A percentile compares a stretch with the other conserved stretches of the same genome.
These are phyloP conservation scores for Penicillium italicum DNA, from an alignment of 2,329 filamentous ascomycete genomes.

Conservation along the genomic window DNA sequence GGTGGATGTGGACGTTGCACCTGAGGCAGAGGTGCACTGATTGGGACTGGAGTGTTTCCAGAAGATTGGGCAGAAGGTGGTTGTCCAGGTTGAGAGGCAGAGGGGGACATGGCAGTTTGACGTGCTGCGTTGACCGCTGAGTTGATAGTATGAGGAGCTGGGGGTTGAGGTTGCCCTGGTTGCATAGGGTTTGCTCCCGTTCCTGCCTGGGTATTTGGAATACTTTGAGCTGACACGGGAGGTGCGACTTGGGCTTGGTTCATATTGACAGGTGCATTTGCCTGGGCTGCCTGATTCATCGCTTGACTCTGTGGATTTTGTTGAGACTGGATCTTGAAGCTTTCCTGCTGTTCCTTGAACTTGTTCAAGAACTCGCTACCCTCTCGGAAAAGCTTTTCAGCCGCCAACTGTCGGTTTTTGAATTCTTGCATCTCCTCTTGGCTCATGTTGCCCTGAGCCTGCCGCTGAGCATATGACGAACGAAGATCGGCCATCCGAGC, in stretches of 20 bases:
- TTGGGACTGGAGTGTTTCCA: slow-evolving; percentile 23
- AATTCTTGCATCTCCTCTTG: slow-evolving; percentile 44
- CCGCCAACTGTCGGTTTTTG: slow-evolving; percentile 40
- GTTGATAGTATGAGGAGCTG: slow-evolving; percentile 47
- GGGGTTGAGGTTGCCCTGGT: slow-evolving; percentile 34
- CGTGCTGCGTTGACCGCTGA: slow-evolving; percentile 47
- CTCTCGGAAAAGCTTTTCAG: slow-evolving; percentile 43
- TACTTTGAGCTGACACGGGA: slow-evolving; percentile 18
- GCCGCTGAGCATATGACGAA: slow-evolving; percentile 38
- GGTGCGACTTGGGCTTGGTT: slow-evolving; percentile 17
- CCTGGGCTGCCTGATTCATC: slow-evolving; percentile 25
- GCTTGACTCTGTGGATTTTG: slow-evolving; percentile 24
- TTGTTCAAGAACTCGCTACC: slow-evolving; percentile 47
- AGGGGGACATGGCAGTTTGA: slow-evolving; percentile 40
- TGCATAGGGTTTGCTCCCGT: slow-evolving; percentile 29
- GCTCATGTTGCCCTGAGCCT: slow-evolving; percentile 38
- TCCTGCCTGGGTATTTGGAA: slow-evolving; percentile 22
- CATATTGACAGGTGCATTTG: slow-evolving; percentile 14
- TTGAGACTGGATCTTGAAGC: slow-evolving; percentile 38
- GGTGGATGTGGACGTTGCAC: slow-evolving; percentile 28
- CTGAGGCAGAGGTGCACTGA: slow-evolving; percentile 20
- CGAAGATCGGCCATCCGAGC: slow-evolving; percentile 43
- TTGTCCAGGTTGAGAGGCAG: slow-evolving; percentile 34
- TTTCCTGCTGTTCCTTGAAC: slow-evolving; percentile 49
- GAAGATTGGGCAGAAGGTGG: slow-evolving; percentile 29